phyloP scores from a whole-genome alignment of 2,329 filamentous ascomycete genomes.

The Pseudocercospora vitis region DNA sequence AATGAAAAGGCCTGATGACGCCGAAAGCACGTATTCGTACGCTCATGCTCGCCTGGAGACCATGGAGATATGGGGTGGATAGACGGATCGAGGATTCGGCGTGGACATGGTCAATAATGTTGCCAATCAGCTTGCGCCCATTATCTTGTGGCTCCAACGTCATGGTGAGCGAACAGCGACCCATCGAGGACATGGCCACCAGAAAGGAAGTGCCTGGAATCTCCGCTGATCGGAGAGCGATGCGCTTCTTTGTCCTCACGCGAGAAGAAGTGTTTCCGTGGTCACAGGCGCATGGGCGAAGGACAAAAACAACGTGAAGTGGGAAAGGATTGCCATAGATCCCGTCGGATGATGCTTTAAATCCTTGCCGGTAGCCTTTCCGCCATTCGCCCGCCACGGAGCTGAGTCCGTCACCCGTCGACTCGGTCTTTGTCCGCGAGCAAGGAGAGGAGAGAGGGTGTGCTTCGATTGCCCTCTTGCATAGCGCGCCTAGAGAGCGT shows the following conservation, averaged over 20 bases:
- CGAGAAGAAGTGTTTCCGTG: background rate
- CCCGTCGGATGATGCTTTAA: too few relatives aligned
- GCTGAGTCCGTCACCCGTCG: background rate
- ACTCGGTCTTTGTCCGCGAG: background rate
- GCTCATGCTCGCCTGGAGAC: background rate
- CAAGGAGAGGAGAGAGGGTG: background rate
- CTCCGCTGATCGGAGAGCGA: background rate
- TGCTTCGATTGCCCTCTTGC: too few relatives aligned
- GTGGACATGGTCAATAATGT: background rate
- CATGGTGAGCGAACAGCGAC: background rate
- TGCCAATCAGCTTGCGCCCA: background rate
- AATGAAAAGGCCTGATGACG: background rate
- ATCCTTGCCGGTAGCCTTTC: too few relatives aligned
- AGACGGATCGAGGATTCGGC: background rate
- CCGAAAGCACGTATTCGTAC: background rate
- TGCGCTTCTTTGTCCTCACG: background rate
- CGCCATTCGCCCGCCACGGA: too few relatives aligned
- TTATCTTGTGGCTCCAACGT: background rate
- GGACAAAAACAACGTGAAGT: background rate
- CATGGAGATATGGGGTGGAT: background rate
- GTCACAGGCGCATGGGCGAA: background rate
- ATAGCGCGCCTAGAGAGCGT: too few relatives aligned
- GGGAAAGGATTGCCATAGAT: too few relatives aligned
- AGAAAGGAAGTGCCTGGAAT: background rate
- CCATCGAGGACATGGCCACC: background rate